Evolutionary conservation across 495 filamentous ascomycete genomes (phyloP), one percentile per base, ranked within the genome.

Genomic region (Penicillium steckii): DNA sequence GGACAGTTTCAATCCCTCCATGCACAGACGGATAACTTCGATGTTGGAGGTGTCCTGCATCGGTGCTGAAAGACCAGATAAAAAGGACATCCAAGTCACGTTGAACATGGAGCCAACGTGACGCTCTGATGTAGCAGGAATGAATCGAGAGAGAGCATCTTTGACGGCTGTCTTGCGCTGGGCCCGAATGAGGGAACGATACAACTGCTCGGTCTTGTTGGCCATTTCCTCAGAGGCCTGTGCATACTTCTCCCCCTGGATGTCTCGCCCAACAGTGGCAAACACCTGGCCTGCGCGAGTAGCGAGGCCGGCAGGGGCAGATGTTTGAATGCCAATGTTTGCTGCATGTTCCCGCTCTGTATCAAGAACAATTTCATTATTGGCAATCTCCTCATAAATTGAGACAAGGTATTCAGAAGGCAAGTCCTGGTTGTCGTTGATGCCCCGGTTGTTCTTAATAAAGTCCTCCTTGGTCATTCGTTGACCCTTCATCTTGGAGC

Each of bases 71-170:
- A 97, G 78, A 0, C 90, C 90, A 8, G 91, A 96, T 62, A 97
- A 85, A 71, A 96, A 95, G 17, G 93, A 94, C 93, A 97, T 99
- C 94, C 94, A 99, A 0, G 90, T 95, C 13, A 96, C 92, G 57
- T 97, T 92, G 58, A 99, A 99, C 93, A 99, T 99, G 3, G 94
- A 91, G 0, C 94, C 94, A 44, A 95, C 87, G 70, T 99, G 94
- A 55, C 88, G 92, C 65, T 89, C 92, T 0, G 91, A 96, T 1
- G 90, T 90, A 1, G 95, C 94, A 10, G 89, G 86, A 53, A 97
- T 94, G 67, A 91, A 99, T 57, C 82, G 90, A 2, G 82, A 80
- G 23, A 84, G 76, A 5, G 81, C 81, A 13, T 84, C 76, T 51
- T 85, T 87, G 4, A 87, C 74, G 2, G 88, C 81, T 43, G 85